Conservation (phyloP, 768 basidiomycete species). For the Xanthoconium stramineum region DNA sequence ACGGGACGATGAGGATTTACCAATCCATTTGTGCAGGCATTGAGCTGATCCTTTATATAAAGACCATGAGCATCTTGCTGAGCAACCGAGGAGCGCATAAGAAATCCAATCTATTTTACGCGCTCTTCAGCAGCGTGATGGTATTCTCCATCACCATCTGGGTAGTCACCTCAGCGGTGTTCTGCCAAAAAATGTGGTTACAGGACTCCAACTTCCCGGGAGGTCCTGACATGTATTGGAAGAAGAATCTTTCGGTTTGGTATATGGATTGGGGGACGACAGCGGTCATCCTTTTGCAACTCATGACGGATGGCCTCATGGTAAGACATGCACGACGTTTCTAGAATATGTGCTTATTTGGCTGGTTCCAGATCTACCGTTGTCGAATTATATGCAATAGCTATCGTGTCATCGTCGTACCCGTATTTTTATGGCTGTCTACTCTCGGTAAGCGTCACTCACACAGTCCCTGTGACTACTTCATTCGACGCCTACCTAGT, state of each 20-base stretch:
- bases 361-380: background rate
- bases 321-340: background rate
- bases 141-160: background rate
- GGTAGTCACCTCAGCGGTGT: background rate
- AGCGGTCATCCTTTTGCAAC: background rate
- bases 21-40: background rate
- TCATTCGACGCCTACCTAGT: background rate
- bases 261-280: background rate
- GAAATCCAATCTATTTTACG: background rate
- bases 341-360: background rate
- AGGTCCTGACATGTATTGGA: background rate
- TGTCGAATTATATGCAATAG: background rate
- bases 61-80: background rate
- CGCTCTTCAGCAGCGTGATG: background rate
- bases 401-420: background rate
- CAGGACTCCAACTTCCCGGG: background rate
- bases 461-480: too few relatives aligned
- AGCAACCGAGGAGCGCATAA: background rate
- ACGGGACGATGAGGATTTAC: background rate
- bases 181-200: background rate
- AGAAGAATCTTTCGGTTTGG: background rate
- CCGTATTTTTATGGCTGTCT: background rate
- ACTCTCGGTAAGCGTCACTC: background rate
- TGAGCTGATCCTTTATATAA: background rate
- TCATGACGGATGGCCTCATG: background rate